Evolutionary conservation across 78 protist species (phyloP), one percentile per base, ranked within the genome.

Genomic region (Abeoforma whisleri): DNA sequence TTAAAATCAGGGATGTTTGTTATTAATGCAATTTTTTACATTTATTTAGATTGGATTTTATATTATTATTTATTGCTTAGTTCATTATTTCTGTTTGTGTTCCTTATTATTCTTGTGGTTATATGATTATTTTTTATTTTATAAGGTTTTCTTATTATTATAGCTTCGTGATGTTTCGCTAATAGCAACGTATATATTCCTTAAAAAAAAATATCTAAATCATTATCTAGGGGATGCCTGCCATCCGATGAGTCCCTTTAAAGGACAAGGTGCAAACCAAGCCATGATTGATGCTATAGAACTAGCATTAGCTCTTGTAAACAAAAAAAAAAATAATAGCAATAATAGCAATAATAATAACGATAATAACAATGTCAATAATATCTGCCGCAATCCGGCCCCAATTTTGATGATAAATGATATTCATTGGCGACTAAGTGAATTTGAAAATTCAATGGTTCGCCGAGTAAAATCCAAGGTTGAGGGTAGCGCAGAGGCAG

Each of bases 181-280:
- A n/a, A n/a, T n/a, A n/a, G n/a, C n/a, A n/a, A n/a, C n/a, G n/a
- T n/a, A n/a, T n/a, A n/a, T n/a, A n/a, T n/a, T n/a, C n/a, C n/a
- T n/a, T n/a, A n/a, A n/a, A n/a, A n/a, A n/a, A n/a, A 48, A 12
- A 48, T 48, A 33, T n/a, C 28, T 62, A 0, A 40, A 62, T 79
- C 33, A 79, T 62, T 0, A 30, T 79, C 8, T 79, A 22, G 83
- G 83, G 8, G 83, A 79, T 33, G 31, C 83, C 28, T 40, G 76
- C 68, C 83, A 79, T 16, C 83, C 83, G 0, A 79, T 79, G 83
- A 79, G 83, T 57, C 83, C 83, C 28, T 79, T 79, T 62, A 79
- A 79, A 33, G 83, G 83, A 40, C 83, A 79, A 57, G 83, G 83
- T 5, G 83, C 83, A 16, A 79, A 79, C 16, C 83, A 79, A 33